phyloP scores from a whole-genome alignment of 208 protist genomes.

The Acanthamoeba triangularis region DNA sequence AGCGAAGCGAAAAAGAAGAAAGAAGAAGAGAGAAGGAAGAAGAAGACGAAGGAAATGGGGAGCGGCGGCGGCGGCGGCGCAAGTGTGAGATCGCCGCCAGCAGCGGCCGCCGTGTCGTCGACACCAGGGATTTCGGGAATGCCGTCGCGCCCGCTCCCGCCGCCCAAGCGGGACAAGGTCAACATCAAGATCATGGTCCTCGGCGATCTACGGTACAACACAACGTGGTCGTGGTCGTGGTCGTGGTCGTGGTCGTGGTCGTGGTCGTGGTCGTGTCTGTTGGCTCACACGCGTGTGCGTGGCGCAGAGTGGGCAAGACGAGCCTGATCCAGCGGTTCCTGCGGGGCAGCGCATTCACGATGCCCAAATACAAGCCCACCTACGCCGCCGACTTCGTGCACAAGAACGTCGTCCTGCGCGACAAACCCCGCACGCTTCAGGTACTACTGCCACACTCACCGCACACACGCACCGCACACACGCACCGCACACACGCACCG shows the following conservation, averaged over 20 bases:
- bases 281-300: background rate
- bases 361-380: slow-evolving; percentile 45
- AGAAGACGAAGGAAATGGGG: background rate
- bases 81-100: background rate
- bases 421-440: slow-evolving; percentile 35
- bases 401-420: slow-evolving; percentile 11
- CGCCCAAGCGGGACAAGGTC: slow-evolving; percentile 12
- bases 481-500: no score
- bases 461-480: background rate
- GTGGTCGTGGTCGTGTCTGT: no score
- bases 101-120: no score
- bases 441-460: background rate
- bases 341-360: background rate
- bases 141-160: background rate
- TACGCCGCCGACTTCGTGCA: slow-evolving; percentile 49
- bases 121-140: no score
- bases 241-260: no score
- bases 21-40: background rate
- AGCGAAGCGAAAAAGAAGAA: background rate
- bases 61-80: background rate
- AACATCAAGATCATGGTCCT: slow-evolving; percentile 41
- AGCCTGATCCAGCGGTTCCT: slow-evolving; percentile 36
- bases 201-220: slow-evolving; percentile 2
- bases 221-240: no score
- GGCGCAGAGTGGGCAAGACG: slow-evolving; percentile 25